Conservation (phyloP, 768 basidiomycete genomes). For the Tulasnella sp. region DNA sequence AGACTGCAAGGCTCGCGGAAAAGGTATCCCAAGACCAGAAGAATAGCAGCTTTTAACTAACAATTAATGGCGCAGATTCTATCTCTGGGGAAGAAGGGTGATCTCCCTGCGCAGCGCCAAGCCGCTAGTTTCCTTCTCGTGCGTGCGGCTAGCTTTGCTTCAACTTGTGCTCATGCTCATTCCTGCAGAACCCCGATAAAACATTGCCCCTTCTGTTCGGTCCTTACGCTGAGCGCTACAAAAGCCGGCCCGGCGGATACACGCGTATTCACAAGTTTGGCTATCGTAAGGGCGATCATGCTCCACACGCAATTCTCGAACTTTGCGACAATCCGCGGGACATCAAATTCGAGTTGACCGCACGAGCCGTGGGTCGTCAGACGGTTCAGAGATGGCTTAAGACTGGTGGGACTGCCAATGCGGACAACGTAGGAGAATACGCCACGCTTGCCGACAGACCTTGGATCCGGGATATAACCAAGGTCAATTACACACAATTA, state of each 20-base stretch:
- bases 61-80: background rate
- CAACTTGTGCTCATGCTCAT: background rate
- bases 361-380: conserved; percentile 86
- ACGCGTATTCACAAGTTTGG: conserved; percentile 92
- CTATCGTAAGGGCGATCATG: conserved; percentile 89
- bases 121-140: conserved; percentile 79
- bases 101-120: conserved; percentile 64
- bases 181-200: conserved; percentile 52
- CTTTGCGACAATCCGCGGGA: conserved; percentile 95
- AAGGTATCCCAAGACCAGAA: conserved; percentile 58
- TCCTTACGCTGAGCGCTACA: conserved; percentile 79
- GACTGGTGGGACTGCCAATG: conserved; percentile 48
- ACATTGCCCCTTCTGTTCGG: conserved; percentile 83
- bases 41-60: background rate
- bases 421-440: conserved; percentile 55
- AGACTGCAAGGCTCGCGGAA: conserved; percentile 88
- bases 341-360: conserved; percentile 84
- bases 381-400: conserved; percentile 26
- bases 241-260: conserved; percentile 85
- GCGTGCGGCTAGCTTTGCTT: conserved; percentile 28
- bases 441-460: conserved; percentile 47
- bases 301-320: conserved; percentile 87
- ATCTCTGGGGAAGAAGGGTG: conserved; percentile 79
- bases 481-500: conserved; percentile 76
- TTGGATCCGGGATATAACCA: conserved; percentile 63